Conservation (phyloP, 179 eudicot species). For the Heliamphora pulchella region DNA sequence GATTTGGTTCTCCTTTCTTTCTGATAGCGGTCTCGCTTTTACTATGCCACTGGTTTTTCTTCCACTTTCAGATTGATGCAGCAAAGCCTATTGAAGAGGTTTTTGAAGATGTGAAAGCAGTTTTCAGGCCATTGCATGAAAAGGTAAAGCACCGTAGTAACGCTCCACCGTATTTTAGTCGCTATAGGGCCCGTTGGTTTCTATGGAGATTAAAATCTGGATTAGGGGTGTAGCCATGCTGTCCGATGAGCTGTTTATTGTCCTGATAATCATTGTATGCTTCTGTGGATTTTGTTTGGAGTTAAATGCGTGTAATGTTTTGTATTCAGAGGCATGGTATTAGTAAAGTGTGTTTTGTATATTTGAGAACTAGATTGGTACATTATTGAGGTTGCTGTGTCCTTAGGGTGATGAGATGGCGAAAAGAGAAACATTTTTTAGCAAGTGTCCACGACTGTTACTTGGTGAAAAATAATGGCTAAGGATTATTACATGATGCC, state of each 20-base stretch:
- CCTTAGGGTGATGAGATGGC: too few species aligned
- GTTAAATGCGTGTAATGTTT: too few species aligned
- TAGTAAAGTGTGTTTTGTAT: too few species aligned
- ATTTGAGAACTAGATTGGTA: too few species aligned
- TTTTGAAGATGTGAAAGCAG: slow-evolving; percentile 64
- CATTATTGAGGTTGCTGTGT: too few species aligned
- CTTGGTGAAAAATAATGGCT: too few species aligned
- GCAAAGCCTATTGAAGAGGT: slow-evolving; percentile 64
- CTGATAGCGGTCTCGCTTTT: neutral
- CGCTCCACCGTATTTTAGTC: slow-evolving; percentile 3
- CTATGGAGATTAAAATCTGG: slow-evolving; percentile 16
- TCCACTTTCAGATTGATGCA: slow-evolving; percentile 55
- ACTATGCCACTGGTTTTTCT: neutral
- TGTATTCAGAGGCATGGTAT: too few species aligned
- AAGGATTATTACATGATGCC: too few species aligned
- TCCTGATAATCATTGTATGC: neutral
- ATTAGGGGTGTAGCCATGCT: neutral
- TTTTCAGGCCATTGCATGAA: slow-evolving; percentile 33
- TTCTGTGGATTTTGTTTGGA: slow-evolving; percentile 3
- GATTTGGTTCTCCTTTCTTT: neutral
- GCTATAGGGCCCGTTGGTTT: slow-evolving; percentile 12
- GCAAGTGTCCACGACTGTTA: too few species aligned
- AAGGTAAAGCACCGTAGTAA: slow-evolving; percentile 30
- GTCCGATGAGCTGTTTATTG: neutral
- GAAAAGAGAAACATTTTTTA: too few species aligned